Evolutionary conservation across 1,284 basidiomycete species (phyloP).

Genomic region (Puccinia hordei): DNA sequence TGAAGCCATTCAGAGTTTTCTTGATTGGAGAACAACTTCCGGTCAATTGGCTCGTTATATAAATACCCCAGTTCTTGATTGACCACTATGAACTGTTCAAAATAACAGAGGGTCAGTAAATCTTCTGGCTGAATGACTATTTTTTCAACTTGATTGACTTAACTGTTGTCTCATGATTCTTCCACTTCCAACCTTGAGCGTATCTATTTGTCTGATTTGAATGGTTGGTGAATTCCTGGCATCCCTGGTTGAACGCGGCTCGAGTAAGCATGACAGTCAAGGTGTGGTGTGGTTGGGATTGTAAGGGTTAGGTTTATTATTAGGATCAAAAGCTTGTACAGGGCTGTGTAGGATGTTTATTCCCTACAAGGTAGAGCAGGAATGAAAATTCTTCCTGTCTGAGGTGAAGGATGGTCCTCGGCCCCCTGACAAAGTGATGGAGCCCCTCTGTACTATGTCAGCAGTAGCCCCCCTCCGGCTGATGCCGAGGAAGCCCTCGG

Average conservation of each 20-base stretch:
- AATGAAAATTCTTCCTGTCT: too few relatives aligned
- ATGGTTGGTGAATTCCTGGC: not conserved
- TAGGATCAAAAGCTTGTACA: too few relatives aligned
- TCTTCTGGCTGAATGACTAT: not conserved
- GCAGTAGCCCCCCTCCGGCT: too few relatives aligned
- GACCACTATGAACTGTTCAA: not conserved
- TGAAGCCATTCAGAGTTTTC: not conserved
- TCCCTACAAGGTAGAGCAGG: too few relatives aligned
- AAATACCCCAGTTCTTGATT: not conserved
- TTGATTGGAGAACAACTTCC: not conserved
- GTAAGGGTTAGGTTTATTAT: too few relatives aligned
- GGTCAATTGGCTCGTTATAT: not conserved
- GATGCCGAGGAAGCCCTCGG: too few relatives aligned
- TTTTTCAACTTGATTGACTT: not conserved
- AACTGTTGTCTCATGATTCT: not conserved
- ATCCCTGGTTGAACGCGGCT: not conserved
- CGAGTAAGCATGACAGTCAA: slow-evolving; percentile 2
- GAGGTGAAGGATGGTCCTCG: too few relatives aligned
- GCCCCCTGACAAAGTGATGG: too few relatives aligned
- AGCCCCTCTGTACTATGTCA: too few relatives aligned
- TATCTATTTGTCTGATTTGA: not conserved
- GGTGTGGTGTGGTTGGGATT: too few relatives aligned
- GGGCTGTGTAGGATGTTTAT: too few relatives aligned
- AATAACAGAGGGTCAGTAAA: not conserved
- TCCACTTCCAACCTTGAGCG: not conserved